Evolutionary conservation across 2,329 filamentous ascomycete species (phyloP).

Genomic region (Emergomyces orientalis): DNA sequence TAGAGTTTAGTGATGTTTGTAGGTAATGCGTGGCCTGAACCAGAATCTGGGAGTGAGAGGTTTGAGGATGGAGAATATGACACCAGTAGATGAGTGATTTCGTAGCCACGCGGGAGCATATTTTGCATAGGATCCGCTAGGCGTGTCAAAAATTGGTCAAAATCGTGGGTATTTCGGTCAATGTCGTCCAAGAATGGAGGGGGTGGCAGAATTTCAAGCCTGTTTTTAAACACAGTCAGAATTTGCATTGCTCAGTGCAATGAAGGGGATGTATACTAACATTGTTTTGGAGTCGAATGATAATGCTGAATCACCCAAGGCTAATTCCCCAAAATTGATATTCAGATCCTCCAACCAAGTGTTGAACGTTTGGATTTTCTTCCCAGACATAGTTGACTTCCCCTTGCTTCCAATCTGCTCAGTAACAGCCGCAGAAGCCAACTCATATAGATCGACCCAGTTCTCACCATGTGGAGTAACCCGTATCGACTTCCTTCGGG

Average conservation of each 20-base stretch:
- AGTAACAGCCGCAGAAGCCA: constrained; percentile 3
- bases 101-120: constrained; percentile 8
- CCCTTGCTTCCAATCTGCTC: background rate
- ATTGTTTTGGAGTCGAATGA: constrained; percentile 21
- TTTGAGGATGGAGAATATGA: constrained; percentile 10
- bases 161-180: constrained; percentile 26
- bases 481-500: background rate
- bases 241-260: constrained; percentile 11
- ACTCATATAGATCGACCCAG: constrained; percentile 1
- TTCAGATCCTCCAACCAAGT: background rate
- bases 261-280: constrained; percentile 18
- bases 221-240: constrained; percentile 13
- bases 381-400: background rate
- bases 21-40: background rate
- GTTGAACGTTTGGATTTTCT: background rate
- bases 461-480: background rate
- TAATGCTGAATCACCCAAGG: background rate
- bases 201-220: constrained; percentile 26
- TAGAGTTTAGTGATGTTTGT: constrained; percentile 25
- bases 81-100: constrained; percentile 19
- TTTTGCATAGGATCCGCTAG: constrained; percentile 2
- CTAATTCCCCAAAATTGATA: background rate
- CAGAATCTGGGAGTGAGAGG: background rate
- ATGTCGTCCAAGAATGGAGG: constrained; percentile 28
- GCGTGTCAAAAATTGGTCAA: constrained; percentile 22